Percentiles rank a stretch among this genome's conserved stretches.
Conservation (phyloP, 805 yeast genomes). For the Saccharomycopsis sp. region DNA sequence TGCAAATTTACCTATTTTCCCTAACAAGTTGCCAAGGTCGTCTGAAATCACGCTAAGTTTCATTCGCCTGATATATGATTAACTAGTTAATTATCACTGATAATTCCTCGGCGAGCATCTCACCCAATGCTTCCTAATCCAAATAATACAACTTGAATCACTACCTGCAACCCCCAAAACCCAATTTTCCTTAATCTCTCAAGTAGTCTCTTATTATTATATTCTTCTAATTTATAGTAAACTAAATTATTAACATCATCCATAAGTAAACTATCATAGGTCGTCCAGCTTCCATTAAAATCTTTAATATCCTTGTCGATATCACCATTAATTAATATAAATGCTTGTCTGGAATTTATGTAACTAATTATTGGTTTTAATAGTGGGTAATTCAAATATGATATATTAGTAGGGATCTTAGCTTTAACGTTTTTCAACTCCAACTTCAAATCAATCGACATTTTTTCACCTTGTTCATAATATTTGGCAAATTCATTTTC, state of each 20-base stretch:
- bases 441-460: conserved; percentile 73
- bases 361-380: conserved; percentile 94
- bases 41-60: too few species aligned
- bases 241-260: conserved; percentile 85
- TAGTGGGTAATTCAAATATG: conserved; percentile 87
- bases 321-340: conserved; percentile 79
- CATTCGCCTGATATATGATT: too few species aligned
- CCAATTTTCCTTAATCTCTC: conserved; percentile 79
- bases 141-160: conserved; percentile 75
- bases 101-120: neutral
- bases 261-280: conserved; percentile 85
- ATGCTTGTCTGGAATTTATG: conserved; percentile 83
- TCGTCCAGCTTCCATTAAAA: conserved; percentile 95
- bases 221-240: conserved; percentile 82
- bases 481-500: conserved; percentile 21
- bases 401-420: conserved; percentile 80
- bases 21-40: too few species aligned
- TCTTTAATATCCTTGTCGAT: conserved; percentile 73
- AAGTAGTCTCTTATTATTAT: conserved; percentile 82
- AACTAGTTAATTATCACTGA: too few species aligned
- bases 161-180: conserved; percentile 84
- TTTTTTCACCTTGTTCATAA: conserved; percentile 38
- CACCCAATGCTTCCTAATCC: conserved; percentile 63
- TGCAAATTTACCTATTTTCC: too few species aligned
- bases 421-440: conserved; percentile 84